These are phyloP conservation scores for Mortierella antarctica DNA, from an alignment of 192 early-diverging fungal species.

Conservation along the genomic window DNA sequence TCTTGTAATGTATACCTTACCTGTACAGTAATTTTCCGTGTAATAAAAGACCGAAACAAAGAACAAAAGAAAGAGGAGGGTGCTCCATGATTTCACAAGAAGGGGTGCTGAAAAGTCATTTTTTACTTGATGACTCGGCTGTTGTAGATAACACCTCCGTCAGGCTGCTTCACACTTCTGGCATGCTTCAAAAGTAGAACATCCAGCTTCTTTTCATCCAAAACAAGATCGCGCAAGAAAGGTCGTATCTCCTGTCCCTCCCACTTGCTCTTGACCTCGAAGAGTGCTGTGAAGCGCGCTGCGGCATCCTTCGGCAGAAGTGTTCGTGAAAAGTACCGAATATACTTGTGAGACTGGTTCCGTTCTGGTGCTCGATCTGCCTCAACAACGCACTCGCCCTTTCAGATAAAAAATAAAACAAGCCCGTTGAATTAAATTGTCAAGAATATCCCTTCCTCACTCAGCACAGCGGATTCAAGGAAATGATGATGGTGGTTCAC, in stretches of 20 bases:
- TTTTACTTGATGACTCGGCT: slow-evolving; percentile 56
- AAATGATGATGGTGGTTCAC: not conserved
- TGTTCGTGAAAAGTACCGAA: slow-evolving; percentile 52
- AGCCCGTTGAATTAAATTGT: not conserved
- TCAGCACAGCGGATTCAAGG: no score
- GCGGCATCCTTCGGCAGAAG: slow-evolving; percentile 58
- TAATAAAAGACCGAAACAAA: not conserved
- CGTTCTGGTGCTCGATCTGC: slow-evolving; percentile 21
- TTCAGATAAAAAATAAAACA: not conserved
- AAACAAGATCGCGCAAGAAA: slow-evolving; percentile 59
- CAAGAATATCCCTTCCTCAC: no score
- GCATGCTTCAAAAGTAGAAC: slow-evolving; percentile 60
- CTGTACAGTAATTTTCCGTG: no score
- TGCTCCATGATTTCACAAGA: no score
- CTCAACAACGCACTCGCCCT: slow-evolving; percentile 47
- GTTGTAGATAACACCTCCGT: slow-evolving; percentile 51
- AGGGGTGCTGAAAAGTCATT: not conserved
- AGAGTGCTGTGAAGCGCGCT: slow-evolving; percentile 54
- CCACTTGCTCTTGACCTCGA: slow-evolving; percentile 58
- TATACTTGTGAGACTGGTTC: slow-evolving; percentile 22
- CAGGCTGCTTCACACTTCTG: slow-evolving; percentile 51
- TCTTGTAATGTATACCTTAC: no score
- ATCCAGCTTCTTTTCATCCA: slow-evolving; percentile 59
- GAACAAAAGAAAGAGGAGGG: no score
- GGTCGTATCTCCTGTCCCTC: slow-evolving; percentile 57